Evolutionary conservation across 495 filamentous ascomycete genomes (phyloP).

Genomic region (Venustampulla echinocandica): DNA sequence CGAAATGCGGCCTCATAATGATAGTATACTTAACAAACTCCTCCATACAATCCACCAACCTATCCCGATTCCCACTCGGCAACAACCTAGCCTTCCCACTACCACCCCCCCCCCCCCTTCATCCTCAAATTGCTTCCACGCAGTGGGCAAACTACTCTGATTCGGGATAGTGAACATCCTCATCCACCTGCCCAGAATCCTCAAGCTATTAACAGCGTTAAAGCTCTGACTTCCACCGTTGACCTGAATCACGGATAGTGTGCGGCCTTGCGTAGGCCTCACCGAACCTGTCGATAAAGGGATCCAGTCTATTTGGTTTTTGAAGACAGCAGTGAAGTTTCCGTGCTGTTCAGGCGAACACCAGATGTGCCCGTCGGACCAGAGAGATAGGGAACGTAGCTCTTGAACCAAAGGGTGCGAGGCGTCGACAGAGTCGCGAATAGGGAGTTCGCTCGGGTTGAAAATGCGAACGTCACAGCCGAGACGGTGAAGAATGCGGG

Average conservation of each 20-base stretch:
- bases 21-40: constrained; percentile 70
- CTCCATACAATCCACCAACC: constrained; percentile 70
- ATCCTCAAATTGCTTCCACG: constrained; percentile 55
- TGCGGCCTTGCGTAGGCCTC: constrained; percentile 61
- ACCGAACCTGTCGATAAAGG: constrained; percentile 54
- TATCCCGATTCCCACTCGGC: constrained; percentile 53
- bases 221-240: constrained; percentile 63
- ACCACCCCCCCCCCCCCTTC: constrained; percentile 27
- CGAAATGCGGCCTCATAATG: constrained; percentile 53
- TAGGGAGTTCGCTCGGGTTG: constrained; percentile 50
- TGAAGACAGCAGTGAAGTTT: constrained; percentile 63
- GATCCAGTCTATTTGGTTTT: constrained; percentile 73
- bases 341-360: constrained; percentile 64
- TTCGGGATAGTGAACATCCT: constrained; percentile 69
- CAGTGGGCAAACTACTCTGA: constrained; percentile 56
- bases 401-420: constrained; percentile 57
- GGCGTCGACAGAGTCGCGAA: constrained; percentile 54
- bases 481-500: constrained; percentile 54
- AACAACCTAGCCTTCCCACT: constrained; percentile 47
- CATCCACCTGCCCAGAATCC: constrained; percentile 69
- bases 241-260: constrained; percentile 56
- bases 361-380: constrained; percentile 68
- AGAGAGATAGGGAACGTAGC: constrained; percentile 50
- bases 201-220: constrained; percentile 64
- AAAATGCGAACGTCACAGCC: constrained; percentile 62